A percentile compares a stretch with the other conserved stretches of the same genome.
Evolutionary conservation across 495 filamentous ascomycete genomes (phyloP).

Genomic region (Penicillium parvum): DNA sequence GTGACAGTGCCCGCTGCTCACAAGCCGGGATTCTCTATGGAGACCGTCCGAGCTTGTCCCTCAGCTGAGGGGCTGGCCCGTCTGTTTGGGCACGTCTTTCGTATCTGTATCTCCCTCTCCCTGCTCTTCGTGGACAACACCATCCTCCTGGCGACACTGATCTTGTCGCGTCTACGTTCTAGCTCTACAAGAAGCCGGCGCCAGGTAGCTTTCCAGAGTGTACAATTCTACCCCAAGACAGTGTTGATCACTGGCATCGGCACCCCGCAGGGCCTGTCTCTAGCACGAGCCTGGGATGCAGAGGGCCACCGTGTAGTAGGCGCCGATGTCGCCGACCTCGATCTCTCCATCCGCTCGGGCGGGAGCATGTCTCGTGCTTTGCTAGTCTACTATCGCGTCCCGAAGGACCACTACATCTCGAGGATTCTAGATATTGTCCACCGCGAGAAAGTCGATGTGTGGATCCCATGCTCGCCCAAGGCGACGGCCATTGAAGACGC

Average conservation of each 20-base stretch:
- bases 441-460: constrained; percentile 61
- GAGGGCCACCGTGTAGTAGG: constrained; percentile 69
- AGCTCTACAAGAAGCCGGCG: constrained; percentile 15
- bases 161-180: constrained; percentile 17
- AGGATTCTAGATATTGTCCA: constrained; percentile 53
- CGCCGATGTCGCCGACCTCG: constrained; percentile 59
- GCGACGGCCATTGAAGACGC: constrained; percentile 59
- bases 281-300: constrained; percentile 64
- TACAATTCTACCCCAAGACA: constrained; percentile 50
- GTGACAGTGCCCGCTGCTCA: constrained; percentile 1
- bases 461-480: constrained; percentile 67
- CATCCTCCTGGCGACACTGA: constrained; percentile 37
- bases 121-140: constrained; percentile 52
- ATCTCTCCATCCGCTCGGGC: constrained; percentile 39
- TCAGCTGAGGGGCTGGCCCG: constrained; percentile 5
- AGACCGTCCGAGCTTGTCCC: constrained; percentile 3
- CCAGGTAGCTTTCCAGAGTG: constrained; percentile 29
- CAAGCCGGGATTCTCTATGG: too few relatives aligned
- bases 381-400: constrained; percentile 49
- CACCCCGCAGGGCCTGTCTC: constrained; percentile 60
- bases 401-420: constrained; percentile 43
- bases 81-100: constrained; percentile 27
- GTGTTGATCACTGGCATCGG: constrained; percentile 69
- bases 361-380: constrained; percentile 44
- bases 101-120: constrained; percentile 34